Evolutionary conservation across 139 green algal genomes (phyloP).

Genomic region (Chlorella sp.): DNA sequence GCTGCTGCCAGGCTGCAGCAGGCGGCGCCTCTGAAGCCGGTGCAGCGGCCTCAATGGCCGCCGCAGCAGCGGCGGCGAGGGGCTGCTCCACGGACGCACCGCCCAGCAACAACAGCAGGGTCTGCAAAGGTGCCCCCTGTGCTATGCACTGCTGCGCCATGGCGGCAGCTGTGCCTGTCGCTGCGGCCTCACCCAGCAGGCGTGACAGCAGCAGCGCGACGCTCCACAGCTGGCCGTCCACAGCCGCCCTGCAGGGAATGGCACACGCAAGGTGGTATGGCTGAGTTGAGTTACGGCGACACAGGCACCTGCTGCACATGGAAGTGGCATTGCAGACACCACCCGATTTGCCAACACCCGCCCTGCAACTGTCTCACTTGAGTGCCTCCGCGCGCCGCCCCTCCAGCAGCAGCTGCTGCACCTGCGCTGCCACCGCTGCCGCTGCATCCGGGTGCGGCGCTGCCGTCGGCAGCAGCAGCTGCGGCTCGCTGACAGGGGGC

Average conservation of each 20-base stretch:
- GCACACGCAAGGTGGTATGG: background rate
- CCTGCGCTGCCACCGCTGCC: conserved; percentile 39
- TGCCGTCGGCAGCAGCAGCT: conserved; percentile 4
- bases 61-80: conserved; percentile 14
- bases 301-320: too few relatives aligned
- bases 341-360: too few relatives aligned
- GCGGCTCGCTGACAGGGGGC: background rate
- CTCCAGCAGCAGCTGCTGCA: conserved; percentile 70
- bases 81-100: conserved; percentile 54
- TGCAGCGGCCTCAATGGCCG: background rate
- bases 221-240: conserved; percentile 66
- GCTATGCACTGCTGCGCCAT: conserved; percentile 52
- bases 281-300: too few relatives aligned
- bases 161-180: conserved; percentile 41
- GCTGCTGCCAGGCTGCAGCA: background rate
- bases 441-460: background rate
- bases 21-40: background rate
- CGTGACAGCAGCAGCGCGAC: conserved; percentile 76
- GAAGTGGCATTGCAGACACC: too few relatives aligned
- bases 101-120: conserved; percentile 71
- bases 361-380: conserved; percentile 31
- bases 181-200: conserved; percentile 35
- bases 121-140: conserved; percentile 70
- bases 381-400: conserved; percentile 63
- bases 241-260: conserved; percentile 40